Evolutionary conservation across 2,329 filamentous ascomycete genomes (phyloP).

Genomic region (Westerdykella sp.): DNA sequence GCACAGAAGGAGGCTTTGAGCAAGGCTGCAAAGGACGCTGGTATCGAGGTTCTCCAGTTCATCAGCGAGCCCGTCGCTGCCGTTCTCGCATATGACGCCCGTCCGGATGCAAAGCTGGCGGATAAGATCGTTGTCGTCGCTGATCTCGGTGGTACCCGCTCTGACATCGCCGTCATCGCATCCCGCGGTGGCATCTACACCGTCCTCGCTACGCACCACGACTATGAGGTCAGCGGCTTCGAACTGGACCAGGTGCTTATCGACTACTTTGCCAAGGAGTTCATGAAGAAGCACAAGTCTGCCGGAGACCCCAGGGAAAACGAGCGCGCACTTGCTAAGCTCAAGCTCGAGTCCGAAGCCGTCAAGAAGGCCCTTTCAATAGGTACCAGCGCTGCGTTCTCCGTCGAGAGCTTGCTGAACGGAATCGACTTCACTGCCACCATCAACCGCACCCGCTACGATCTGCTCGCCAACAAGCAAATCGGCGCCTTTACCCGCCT

Average conservation of each 20-base stretch:
- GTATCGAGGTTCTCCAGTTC: constrained; percentile 84
- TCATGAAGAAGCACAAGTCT: constrained; percentile 90
- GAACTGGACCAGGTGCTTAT: constrained; percentile 86
- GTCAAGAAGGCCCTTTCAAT: constrained; percentile 89
- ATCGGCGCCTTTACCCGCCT: constrained; percentile 84
- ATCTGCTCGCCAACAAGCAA: constrained; percentile 78
- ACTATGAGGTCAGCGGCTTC: constrained; percentile 85
- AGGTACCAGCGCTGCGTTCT: constrained; percentile 82
- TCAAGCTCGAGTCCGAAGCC: constrained; percentile 83
- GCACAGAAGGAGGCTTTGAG: constrained; percentile 76
- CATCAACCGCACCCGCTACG: constrained; percentile 89
- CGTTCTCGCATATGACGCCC: constrained; percentile 84
- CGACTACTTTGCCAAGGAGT: constrained; percentile 97
- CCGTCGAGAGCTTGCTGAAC: constrained; percentile 82
- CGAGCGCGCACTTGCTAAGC: constrained; percentile 76
- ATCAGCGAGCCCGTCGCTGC: constrained; percentile 88
- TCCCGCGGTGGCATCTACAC: constrained; percentile 96
- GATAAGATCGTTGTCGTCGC: constrained; percentile 92
- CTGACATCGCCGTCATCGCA: constrained; percentile 83
- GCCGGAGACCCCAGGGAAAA: constrained; percentile 70
- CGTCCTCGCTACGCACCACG: constrained; percentile 84
- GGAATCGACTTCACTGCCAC: constrained; percentile 87
- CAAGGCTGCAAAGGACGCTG: constrained; percentile 71
- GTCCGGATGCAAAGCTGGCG: constrained; percentile 62
- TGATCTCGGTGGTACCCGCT: constrained; percentile 86